These are phyloP conservation scores for Escovopsis sp. DNA, from an alignment of 2,329 filamentous ascomycete genomes.

Conservation along the genomic window DNA sequence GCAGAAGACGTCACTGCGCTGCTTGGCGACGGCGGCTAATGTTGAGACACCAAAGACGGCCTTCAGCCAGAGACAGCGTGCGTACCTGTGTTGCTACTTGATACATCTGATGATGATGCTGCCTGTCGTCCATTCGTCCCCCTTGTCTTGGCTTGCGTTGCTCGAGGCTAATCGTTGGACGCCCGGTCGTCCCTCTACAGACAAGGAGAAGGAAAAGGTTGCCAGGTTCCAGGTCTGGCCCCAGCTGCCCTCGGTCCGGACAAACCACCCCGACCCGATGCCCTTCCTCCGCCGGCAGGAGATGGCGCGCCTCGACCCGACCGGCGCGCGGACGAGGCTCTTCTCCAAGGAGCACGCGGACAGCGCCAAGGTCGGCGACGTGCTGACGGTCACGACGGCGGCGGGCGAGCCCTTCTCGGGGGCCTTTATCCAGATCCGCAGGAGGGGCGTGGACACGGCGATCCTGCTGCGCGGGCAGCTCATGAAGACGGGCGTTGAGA, in stretches of 20 bases:
- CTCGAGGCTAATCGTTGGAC: too few species aligned
- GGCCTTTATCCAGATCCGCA: slow-evolving; percentile 73
- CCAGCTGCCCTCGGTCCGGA: slow-evolving; percentile 38
- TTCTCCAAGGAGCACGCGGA: slow-evolving; percentile 69
- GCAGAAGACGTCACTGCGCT: slow-evolving; percentile 28
- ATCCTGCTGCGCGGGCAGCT: slow-evolving; percentile 77
- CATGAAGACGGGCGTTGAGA: slow-evolving; percentile 79
- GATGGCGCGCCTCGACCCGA: slow-evolving; percentile 65
- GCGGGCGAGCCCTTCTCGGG: slow-evolving; percentile 77
- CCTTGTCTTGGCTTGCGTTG: neutral
- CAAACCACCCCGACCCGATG: slow-evolving; percentile 52
- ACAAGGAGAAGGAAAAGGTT: slow-evolving; percentile 20
- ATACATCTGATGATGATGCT: too few species aligned
- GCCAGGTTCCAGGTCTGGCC: slow-evolving; percentile 37
- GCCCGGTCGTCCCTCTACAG: slow-evolving; percentile 8
- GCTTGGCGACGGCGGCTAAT: slow-evolving; percentile 29
- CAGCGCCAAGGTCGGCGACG: slow-evolving; percentile 70
- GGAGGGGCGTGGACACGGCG: slow-evolving; percentile 77
- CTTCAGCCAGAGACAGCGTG: slow-evolving; percentile 22
- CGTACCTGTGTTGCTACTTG: slow-evolving; percentile 2
- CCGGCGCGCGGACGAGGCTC: slow-evolving; percentile 64
- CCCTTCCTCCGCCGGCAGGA: slow-evolving; percentile 51
- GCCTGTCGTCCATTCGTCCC: neutral
- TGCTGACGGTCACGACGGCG: slow-evolving; percentile 76
- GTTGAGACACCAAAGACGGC: slow-evolving; percentile 12